Base-by-base conservation (phyloP, 2,329 filamentous ascomycete genomes). In the Aspergillus ochraceoroseus region DNA sequence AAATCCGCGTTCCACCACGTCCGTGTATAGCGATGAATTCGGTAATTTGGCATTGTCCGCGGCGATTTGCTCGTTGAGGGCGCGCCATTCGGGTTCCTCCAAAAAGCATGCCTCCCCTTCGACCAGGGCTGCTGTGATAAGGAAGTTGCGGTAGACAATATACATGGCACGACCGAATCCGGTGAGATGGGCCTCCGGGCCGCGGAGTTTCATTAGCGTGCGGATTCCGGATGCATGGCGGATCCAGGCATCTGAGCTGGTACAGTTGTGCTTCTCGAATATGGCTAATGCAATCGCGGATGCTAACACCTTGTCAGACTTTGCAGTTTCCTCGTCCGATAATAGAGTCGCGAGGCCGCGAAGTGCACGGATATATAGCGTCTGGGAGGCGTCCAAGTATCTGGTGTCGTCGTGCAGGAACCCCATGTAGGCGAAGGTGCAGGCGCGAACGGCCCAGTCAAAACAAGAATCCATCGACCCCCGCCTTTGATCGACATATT, bases 191-290 rank as follows among this genome's bases (percentile, higher is more conserved):
- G 54, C 53, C 17, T 44, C 37, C 11, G 61, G 55, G 4, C 63
- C 63, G 8, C 63, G 63, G 11, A 59, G 51, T 22, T 51, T 48
- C 52, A 67, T 63, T 23, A 66, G 42, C 3, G 57, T 51, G 13
- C 54, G 55, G 9, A 61, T 57, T 11, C 64, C 64, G 0, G 57
- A 52, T 5, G 60, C 59, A 49, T 67, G 64, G n/a, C 54, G 54
- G 3, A 65, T 47, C 63, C 64, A 67, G 3, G 61, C 55, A 9
- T 59, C 48, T 20, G 57, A 52, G n/a, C 55, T 56, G n/a, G 61
- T 64, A 25, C 56, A 61, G 20, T 57, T 53, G 41, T 63, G 59
- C 43, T 64, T 58, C 35, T 67, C 64, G 36, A 63, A 67, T 23
- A 65, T 53, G 3, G 54, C 60, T 4, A 67, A 54, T 2, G 57